Evolutionary conservation across 768 basidiomycete genomes (phyloP).

Genomic region (Paxillus involutus): DNA sequence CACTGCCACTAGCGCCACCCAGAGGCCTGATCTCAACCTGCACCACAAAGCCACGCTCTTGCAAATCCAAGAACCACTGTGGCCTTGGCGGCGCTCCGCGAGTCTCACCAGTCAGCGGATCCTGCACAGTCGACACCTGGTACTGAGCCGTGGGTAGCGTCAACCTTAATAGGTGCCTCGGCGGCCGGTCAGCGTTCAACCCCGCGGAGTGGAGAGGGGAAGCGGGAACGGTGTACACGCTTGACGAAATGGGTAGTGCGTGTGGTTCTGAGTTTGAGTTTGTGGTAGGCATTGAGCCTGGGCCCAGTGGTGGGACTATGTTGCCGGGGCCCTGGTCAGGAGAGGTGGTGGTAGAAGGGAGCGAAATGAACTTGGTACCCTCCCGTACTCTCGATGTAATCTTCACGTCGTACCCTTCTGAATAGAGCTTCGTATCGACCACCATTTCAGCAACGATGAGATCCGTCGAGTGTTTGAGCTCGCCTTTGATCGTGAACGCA

Average conservation of each 20-base stretch:
- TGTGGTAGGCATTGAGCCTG: background rate
- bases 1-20: constrained; percentile 14
- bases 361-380: constrained; percentile 35
- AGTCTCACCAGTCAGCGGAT: constrained; percentile 77
- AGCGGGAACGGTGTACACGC: constrained; percentile 75
- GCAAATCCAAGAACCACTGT: constrained; percentile 68
- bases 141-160: constrained; percentile 83
- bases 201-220: constrained; percentile 80
- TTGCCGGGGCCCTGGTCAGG: constrained; percentile 6
- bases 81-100: constrained; percentile 62
- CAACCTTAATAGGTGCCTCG: constrained; percentile 75
- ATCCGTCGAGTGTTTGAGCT: constrained; percentile 62
- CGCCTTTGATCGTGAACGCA: constrained; percentile 62
- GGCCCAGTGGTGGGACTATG: background rate
- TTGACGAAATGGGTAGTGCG: constrained; percentile 54
- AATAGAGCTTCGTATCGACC: constrained; percentile 79
- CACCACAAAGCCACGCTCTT: constrained; percentile 59
- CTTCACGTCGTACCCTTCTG: constrained; percentile 65
- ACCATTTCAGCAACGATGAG: constrained; percentile 77
- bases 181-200: constrained; percentile 49
- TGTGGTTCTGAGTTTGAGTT: background rate
- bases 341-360: constrained; percentile 19
- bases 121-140: constrained; percentile 70
- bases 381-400: constrained; percentile 46
- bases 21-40: constrained; percentile 58